Evolutionary conservation across 108 stramenopile genomes (phyloP), one percentile per base, ranked within the genome.

Genomic region (Fistulifera pelliculosa): DNA sequence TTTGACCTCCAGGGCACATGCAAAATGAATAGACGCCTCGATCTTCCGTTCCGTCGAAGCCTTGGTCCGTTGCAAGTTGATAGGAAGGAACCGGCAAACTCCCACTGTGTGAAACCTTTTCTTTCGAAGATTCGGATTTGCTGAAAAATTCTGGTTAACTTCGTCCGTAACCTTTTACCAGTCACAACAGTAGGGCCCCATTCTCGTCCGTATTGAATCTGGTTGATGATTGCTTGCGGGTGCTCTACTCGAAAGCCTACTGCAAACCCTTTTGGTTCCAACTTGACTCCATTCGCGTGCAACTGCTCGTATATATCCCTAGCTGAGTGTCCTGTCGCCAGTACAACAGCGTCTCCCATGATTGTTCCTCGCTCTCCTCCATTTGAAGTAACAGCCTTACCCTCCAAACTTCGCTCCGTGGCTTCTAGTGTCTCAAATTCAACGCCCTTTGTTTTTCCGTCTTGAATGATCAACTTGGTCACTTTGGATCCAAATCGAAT

Each of bases 221-320:
- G 56, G 52, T 94, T 93, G 44, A 97, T 90, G 14, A 87, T 27
- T 14, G 49, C 56, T 63, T 97, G 94, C 0, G 94, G 94, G 75
- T 96, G 94, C 56, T 97, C 94, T 17, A 97, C 71, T 15, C 96
- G 79, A 65, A 95, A 96, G 1, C 96, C 96, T 15, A 87, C 88
- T 24, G 96, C 96, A 75, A 97, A 90, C 40, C 90, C 94, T 61
- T 97, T 97, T 17, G 96, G 69, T 52, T 89, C 84, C 27, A 97
- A 55, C 35, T 70, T 21, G 28, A 94, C 83, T 21, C 81, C 86
- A 13, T 60, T 49, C 12, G 60, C 59, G 41, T 78, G 68, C n/a
- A 97, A 73, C 45, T 67, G 59, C 62, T 90, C 79, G 69, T 94
- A 97, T 10, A 95, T 66, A 70, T 93, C 92, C 22, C 94, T 65